Conservation (phyloP, 2,329 filamentous ascomycete species). For the Penicillium freii region DNA sequence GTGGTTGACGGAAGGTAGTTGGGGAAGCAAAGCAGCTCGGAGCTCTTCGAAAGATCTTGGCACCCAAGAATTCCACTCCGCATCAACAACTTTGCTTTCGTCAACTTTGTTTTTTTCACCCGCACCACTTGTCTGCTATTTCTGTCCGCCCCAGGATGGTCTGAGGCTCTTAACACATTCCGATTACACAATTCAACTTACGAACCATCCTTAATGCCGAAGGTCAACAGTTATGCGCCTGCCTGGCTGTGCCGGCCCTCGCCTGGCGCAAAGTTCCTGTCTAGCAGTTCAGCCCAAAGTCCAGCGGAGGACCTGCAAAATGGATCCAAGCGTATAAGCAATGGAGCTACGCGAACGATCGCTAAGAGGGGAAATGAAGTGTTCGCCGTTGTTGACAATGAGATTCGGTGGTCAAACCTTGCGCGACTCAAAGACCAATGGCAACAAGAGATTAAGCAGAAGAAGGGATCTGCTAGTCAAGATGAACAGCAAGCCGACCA, state of each 20-base stretch:
- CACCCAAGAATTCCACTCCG: constrained; percentile 24
- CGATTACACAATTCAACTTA: neutral
- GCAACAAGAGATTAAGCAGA: constrained; percentile 41
- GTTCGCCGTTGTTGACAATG: constrained; percentile 82
- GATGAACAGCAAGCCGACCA: constrained; percentile 25
- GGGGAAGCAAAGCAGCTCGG: constrained; percentile 22
- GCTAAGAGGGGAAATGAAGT: constrained; percentile 81
- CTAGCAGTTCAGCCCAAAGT: constrained; percentile 48
- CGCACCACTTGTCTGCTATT: neutral
- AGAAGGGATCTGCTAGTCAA: constrained; percentile 24
- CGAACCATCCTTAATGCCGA: constrained; percentile 63
- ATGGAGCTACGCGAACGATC: constrained; percentile 60
- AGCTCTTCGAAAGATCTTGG: constrained; percentile 25
- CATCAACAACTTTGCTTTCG: constrained; percentile 19
- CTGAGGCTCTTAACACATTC: neutral
- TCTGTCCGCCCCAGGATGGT: constrained; percentile 9
- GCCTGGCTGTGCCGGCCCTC: constrained; percentile 78
- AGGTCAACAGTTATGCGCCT: constrained; percentile 80
- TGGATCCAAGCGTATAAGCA: constrained; percentile 25
- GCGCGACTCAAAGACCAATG: constrained; percentile 69
- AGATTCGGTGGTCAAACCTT: constrained; percentile 89
- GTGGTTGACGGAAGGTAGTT: constrained; percentile 15
- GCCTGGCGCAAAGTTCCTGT: constrained; percentile 76
- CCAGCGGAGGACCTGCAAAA: constrained; percentile 27
- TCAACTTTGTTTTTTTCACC: neutral